These are phyloP conservation scores for Clavispora carvajalis DNA, from an alignment of 805 yeast genomes.

Conservation along the genomic window DNA sequence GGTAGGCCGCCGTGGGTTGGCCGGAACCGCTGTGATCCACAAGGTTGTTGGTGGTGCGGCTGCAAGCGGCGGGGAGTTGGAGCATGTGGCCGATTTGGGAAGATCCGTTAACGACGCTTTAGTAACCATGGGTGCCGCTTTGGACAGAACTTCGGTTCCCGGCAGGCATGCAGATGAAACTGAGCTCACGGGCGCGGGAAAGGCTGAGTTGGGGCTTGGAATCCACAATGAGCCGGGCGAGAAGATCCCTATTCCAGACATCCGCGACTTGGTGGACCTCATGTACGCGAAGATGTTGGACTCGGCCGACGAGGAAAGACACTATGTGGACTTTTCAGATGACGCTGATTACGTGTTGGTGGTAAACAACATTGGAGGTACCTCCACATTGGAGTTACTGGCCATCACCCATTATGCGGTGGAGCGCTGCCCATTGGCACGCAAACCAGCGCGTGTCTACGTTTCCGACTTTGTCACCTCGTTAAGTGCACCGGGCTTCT, in stretches of 20 bases:
- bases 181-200: constrained; percentile 48
- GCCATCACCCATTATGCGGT: constrained; percentile 63
- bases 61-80: constrained; percentile 37
- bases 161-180: constrained; percentile 48
- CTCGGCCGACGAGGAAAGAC: constrained; percentile 65
- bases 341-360: constrained; percentile 67
- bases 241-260: constrained; percentile 64
- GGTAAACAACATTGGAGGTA: constrained; percentile 86
- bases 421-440: constrained; percentile 45
- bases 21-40: constrained; percentile 86
- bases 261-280: constrained; percentile 51
- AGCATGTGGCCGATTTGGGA: constrained; percentile 55
- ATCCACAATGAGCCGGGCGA: constrained; percentile 94
- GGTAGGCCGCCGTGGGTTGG: constrained; percentile 92
- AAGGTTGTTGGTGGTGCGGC: constrained; percentile 77
- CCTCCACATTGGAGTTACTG: constrained; percentile 72
- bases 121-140: constrained; percentile 85
- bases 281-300: constrained; percentile 61
- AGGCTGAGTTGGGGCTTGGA: constrained; percentile 91
- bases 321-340: constrained; percentile 63
- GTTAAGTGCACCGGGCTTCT: constrained; percentile 87
- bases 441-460: constrained; percentile 62
- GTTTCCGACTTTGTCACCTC: constrained; percentile 85
- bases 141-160: constrained; percentile 88
- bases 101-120: constrained; percentile 53